phyloP scores from a whole-genome alignment of 202 grass and related monocot genomes.

The Carex arenaria region DNA sequence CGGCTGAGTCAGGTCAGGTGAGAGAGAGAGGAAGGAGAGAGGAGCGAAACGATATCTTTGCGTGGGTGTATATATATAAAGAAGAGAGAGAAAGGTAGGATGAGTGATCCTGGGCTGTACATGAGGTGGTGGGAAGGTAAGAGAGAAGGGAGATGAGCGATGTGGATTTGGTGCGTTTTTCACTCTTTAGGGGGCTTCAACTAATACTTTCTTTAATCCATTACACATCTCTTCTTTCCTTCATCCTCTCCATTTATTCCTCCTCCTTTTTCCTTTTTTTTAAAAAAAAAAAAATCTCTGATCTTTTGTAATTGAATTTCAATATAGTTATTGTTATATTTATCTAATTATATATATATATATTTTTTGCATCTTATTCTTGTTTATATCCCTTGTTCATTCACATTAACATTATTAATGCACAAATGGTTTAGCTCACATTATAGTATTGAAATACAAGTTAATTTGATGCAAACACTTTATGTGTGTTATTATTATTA shows the following conservation, averaged over 20 bases:
- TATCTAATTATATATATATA: no score
- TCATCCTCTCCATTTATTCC: constrained; percentile 3
- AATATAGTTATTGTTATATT: no score
- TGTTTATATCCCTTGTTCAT: no score
- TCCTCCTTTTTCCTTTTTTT: background rate
- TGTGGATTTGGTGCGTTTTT: constrained; percentile 28
- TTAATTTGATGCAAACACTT: background rate
- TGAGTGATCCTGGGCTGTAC: constrained; percentile 59
- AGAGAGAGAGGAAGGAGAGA: constrained; percentile 21
- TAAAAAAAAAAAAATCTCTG: no score
- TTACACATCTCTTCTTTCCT: no score
- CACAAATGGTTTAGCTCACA: no score
- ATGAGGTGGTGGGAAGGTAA: constrained; percentile 14
- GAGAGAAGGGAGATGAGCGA: constrained; percentile 37
- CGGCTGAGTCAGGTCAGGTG: constrained; percentile 35
- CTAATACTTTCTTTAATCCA: constrained; percentile 17
- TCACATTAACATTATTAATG: no score
- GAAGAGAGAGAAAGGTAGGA: constrained; percentile 25
- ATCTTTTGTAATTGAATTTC: no score
- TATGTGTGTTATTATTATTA: background rate
- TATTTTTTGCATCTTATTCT: no score
- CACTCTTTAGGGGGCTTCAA: background rate
- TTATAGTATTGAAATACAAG: background rate
- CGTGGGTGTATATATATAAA: constrained; percentile 29
- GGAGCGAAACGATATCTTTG: constrained; percentile 24